phyloP scores from a whole-genome alignment of 2,329 filamentous ascomycete species.

The Aspergillus sp. region DNA sequence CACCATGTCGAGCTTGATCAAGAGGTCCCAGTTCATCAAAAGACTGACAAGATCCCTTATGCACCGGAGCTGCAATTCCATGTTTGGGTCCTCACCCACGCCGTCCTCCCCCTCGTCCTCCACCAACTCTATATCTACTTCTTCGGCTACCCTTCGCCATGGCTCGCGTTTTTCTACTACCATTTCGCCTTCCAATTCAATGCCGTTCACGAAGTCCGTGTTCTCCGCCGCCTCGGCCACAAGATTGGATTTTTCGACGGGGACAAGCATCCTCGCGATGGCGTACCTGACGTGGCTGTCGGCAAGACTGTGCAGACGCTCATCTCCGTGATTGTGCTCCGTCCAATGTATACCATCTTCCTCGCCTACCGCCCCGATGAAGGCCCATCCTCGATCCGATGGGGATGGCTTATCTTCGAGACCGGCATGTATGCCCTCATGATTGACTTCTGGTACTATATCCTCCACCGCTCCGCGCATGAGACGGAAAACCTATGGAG shows the following conservation, averaged over 20 bases:
- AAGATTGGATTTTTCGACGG: not conserved
- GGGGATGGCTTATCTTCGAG: not conserved
- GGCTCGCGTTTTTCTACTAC: not conserved
- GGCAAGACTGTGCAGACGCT: not conserved
- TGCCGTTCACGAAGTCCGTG: not conserved
- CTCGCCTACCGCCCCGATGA: not conserved
- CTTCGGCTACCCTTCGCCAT: not conserved
- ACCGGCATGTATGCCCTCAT: slow-evolving; percentile 1
- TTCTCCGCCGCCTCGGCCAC: not conserved
- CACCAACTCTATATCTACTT: not conserved
- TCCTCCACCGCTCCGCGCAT: slow-evolving; percentile 14
- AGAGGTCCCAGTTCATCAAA: not conserved
- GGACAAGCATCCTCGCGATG: not conserved
- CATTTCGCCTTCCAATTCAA: not conserved
- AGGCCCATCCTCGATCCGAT: not conserved
- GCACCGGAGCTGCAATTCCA: not conserved
- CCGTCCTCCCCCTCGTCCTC: not conserved
- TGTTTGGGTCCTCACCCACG: not conserved
- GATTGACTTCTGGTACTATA: slow-evolving; percentile 20
- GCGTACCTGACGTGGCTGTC: not conserved
- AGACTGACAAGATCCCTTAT: not conserved
- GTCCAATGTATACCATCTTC: not conserved
- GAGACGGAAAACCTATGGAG: slow-evolving; percentile 11
- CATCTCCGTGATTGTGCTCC: not conserved
- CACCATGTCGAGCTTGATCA: not conserved